These are phyloP conservation scores for Pseudonitzschia pungens DNA, from an alignment of 108 stramenopile genomes.

Conservation along the genomic window DNA sequence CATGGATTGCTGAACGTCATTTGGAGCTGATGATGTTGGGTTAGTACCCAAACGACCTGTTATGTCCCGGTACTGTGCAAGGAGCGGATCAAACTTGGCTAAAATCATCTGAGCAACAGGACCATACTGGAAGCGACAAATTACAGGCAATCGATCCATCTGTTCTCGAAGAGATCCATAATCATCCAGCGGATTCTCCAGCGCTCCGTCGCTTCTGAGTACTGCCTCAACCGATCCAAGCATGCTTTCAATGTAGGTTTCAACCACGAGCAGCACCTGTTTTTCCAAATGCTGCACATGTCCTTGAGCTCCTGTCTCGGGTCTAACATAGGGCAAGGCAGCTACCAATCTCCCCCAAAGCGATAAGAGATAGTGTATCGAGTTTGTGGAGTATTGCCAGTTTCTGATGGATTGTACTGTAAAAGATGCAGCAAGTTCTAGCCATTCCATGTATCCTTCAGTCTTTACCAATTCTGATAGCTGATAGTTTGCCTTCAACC, in stretches of 20 bases:
- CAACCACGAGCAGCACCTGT: conserved; percentile 86
- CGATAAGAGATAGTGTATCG: conserved; percentile 95
- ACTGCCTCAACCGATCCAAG: conserved; percentile 90
- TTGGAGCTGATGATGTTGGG: conserved; percentile 71
- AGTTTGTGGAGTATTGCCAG: conserved; percentile 95
- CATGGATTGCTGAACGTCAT: conserved; percentile 67
- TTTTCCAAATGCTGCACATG: conserved; percentile 88
- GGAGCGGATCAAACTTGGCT: conserved; percentile 86
- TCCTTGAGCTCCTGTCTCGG: conserved; percentile 85
- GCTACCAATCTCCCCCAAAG: conserved; percentile 96
- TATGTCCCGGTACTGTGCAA: conserved; percentile 80
- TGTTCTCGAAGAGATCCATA: conserved; percentile 94
- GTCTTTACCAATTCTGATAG: conserved; percentile 93
- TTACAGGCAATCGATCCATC: conserved; percentile 91
- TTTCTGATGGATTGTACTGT: conserved; percentile 92
- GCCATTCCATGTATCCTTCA: conserved; percentile 94
- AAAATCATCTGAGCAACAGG: conserved; percentile 79
- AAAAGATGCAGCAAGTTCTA: conserved; percentile 89
- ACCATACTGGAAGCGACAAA: conserved; percentile 93
- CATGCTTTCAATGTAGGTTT: conserved; percentile 95
- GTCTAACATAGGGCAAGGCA: conserved; percentile 96
- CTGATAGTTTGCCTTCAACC: conserved; percentile 97
- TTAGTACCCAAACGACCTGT: conserved; percentile 57
- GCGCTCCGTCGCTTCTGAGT: conserved; percentile 75
- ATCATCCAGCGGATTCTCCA: conserved; percentile 95